Base-by-base conservation (phyloP, 352 stramenopile species). In the Saprolegnia parasitica region DNA sequence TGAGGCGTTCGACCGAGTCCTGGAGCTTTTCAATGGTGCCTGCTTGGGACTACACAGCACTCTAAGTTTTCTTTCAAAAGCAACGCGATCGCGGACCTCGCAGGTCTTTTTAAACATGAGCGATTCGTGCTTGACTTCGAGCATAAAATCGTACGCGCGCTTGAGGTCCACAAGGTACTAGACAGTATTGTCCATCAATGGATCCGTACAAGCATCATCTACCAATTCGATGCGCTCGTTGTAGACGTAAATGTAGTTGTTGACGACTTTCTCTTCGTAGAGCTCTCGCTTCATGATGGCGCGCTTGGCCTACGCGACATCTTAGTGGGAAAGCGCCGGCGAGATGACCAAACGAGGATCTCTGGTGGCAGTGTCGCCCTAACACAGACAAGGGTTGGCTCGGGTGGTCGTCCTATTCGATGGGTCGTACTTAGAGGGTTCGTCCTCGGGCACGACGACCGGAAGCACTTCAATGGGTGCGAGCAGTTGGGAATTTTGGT, bases 101-200 rank as follows among this genome's bases (percentile, higher is more conserved):
- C 42, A 49, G 3, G 42, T 52, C 40, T 65, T 65, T 32, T 52
- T 47, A 13, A 9, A 23, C 15, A 52, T 18, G 26, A 50, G 46
- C 18, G 42, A 52, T 29, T 65, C 56, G 32, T 65, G 56, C 13
- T 32, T 29, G 20, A 52, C 15, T 32, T 65, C 56, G 6, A 65
- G 20, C 21, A 65, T 32, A 4, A 10, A 29, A 9, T 50, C 56
- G 20, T 65, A 37, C 9, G 56, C 56, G 3, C 56, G 56, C n/a
- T 65, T 65, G 35, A 65, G 46, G 39, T 65, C 42, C 9, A 8
- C 56, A 32, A 32, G n/a, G 35, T 21, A 65, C 56, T 65, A 65
- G 18, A 49, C 35, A n/a, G 4, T 24, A n/a, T 58, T 58, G 24
- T 40, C 24, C 23, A 39, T 0, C 16, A 5, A n/a, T 5, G 8